These are phyloP conservation scores for Sordaria brevicollis DNA, from an alignment of 495 filamentous ascomycete genomes.

Conservation along the genomic window DNA sequence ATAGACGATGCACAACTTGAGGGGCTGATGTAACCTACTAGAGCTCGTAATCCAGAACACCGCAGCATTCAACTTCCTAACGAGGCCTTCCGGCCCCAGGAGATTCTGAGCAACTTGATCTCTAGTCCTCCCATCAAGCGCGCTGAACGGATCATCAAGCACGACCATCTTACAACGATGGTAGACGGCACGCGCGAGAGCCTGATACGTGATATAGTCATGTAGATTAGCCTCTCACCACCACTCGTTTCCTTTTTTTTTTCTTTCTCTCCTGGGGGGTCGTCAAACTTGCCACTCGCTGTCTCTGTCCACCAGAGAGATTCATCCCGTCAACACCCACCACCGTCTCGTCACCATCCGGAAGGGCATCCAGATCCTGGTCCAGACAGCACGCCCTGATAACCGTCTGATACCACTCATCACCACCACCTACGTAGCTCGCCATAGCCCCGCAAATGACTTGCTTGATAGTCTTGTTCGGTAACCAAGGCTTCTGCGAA, in stretches of 20 bases:
- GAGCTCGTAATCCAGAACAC: constrained; percentile 31
- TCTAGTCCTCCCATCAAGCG: constrained; percentile 28
- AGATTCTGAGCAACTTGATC: constrained; percentile 26
- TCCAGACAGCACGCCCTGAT: constrained; percentile 47
- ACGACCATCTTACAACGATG: constrained; percentile 18
- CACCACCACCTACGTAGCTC: constrained; percentile 33
- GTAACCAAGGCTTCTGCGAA: constrained; percentile 40
- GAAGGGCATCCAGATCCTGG: constrained; percentile 42
- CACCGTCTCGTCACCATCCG: constrained; percentile 43
- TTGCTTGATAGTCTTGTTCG: constrained; percentile 48
- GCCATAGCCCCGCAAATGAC: constrained; percentile 19
- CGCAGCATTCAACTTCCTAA: constrained; percentile 24
- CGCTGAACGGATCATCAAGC: constrained; percentile 31
- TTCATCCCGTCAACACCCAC: constrained; percentile 52
- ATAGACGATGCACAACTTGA: neutral
- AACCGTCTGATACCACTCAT: constrained; percentile 45
- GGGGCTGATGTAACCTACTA: constrained; percentile 6
- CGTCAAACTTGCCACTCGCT: constrained; percentile 34
- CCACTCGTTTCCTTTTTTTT: neutral
- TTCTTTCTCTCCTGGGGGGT: neutral
- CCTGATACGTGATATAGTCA: constrained; percentile 4
- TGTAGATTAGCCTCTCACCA: neutral
- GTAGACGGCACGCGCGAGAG: constrained; percentile 28
- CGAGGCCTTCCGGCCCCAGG: constrained; percentile 28
- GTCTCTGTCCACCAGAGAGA: constrained; percentile 54